Percentiles rank a stretch among this genome's conserved stretches.
phyloP scores from a whole-genome alignment of 108 stramenopile genomes.

The Fragilariopsis cylindrus region DNA sequence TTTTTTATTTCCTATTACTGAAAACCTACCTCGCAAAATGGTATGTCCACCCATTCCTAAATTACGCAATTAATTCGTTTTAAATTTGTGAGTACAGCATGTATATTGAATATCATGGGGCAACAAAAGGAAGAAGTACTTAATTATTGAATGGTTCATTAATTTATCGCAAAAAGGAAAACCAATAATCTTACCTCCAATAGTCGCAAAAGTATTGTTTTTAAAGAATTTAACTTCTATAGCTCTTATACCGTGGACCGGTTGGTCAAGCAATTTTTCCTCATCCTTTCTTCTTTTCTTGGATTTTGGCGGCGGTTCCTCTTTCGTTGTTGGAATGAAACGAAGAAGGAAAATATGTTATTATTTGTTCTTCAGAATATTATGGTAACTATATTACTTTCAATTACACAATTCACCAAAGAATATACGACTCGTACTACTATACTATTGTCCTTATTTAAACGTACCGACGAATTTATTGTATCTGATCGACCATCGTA shows the following conservation, averaged over 20 bases:
- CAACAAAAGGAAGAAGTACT: no score
- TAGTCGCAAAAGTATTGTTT: slow-evolving; percentile 78
- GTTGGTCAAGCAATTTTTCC: slow-evolving; percentile 45
- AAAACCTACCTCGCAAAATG: slow-evolving; percentile 75
- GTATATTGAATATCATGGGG: no score
- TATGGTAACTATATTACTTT: neutral
- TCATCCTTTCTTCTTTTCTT: slow-evolving; percentile 49
- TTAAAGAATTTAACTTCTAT: slow-evolving; percentile 69
- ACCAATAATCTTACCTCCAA: slow-evolving; percentile 24
- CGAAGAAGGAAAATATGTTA: neutral
- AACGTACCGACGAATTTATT: slow-evolving; percentile 58
- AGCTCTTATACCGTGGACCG: slow-evolving; percentile 42
- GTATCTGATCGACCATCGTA: slow-evolving; percentile 61
- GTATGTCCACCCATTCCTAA: slow-evolving; percentile 54
- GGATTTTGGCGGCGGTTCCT: slow-evolving; percentile 44
- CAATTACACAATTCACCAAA: neutral
- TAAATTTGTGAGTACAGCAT: no score
- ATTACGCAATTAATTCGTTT: no score
- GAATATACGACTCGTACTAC: neutral
- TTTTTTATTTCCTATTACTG: slow-evolving; percentile 64
- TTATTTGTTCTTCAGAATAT: neutral
- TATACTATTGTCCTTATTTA: neutral
- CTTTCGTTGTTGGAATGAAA: slow-evolving; percentile 2
- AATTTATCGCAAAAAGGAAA: no score
- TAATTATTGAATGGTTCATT: no score